Conservation (phyloP, 2,329 filamentous ascomycete species). For the Laburnicola sp. region DNA sequence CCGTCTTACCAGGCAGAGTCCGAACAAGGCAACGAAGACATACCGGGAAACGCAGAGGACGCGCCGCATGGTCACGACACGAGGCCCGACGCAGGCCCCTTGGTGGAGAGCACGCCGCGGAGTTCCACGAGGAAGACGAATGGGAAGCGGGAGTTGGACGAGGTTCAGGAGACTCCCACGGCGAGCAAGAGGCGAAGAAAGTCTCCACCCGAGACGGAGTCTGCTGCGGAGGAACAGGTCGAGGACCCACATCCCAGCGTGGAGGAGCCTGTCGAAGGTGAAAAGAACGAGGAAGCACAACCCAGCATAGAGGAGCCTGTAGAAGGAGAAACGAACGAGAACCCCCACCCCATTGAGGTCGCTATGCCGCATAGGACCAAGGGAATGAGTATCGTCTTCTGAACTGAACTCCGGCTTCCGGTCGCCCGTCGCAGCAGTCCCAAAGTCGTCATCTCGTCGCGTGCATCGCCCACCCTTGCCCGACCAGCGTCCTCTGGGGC, state of each 20-base stretch:
- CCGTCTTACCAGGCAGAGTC: conserved; percentile 30
- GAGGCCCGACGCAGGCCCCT: conserved; percentile 32
- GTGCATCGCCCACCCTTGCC: conserved; percentile 15
- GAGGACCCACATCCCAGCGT: conserved; percentile 10
- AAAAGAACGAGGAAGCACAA: conserved; percentile 14
- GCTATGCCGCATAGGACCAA: conserved; percentile 18
- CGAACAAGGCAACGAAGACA: conserved; percentile 20
- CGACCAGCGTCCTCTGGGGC: conserved; percentile 10
- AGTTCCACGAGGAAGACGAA: conserved; percentile 28
- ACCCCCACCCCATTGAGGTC: conserved; percentile 17
- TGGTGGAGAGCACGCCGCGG: conserved; percentile 25
- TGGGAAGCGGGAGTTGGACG: conserved; percentile 34
- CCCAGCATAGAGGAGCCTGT: not conserved
- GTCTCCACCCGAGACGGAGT: conserved; percentile 19
- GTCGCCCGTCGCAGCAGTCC: conserved; percentile 30
- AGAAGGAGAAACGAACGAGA: conserved; percentile 17
- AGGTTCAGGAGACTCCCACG: conserved; percentile 35
- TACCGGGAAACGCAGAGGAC: conserved; percentile 16
- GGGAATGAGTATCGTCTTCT: no score
- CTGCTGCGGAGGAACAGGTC: not conserved
- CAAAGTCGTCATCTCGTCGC: conserved; percentile 25
- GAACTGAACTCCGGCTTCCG: no score
- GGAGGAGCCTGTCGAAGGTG: conserved; percentile 8
- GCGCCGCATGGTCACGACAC: conserved; percentile 40
- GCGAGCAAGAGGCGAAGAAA: conserved; percentile 34